Percentiles rank a stretch among this genome's conserved stretches.
phyloP scores from a whole-genome alignment of 106 monocot species.

The Acorus gramineus region DNA sequence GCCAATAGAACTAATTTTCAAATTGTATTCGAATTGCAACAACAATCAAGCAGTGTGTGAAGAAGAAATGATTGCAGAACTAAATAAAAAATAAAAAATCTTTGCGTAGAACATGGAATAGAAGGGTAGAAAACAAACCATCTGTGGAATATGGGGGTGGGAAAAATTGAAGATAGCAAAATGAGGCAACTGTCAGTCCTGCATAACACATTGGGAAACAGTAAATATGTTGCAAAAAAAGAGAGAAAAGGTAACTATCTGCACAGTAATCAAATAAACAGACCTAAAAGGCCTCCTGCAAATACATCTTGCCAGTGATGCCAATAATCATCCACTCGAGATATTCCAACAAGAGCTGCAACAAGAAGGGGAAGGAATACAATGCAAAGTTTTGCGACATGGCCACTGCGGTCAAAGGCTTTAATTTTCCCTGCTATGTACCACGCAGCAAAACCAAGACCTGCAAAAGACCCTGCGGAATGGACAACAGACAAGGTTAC shows the following conservation, averaged over 20 bases:
- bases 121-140: constrained; percentile 1
- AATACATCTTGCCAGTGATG: constrained; percentile 20
- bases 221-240: neutral
- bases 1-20: no score
- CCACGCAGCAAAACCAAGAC: constrained; percentile 12
- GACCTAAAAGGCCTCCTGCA: constrained; percentile 12
- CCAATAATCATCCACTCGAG: constrained; percentile 15
- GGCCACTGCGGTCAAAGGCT: constrained; percentile 14
- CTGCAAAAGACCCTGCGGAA: constrained; percentile 14
- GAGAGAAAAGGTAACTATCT: neutral
- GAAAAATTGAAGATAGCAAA: constrained; percentile 21
- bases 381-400: constrained; percentile 16
- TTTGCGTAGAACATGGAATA: no score
- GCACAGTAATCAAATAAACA: neutral
- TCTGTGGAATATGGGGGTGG: constrained; percentile 8
- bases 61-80: no score
- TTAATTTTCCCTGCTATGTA: constrained; percentile 15
- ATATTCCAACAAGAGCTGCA: constrained; percentile 8
- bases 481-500: no score
- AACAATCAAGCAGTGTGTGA: no score
- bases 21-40: no score
- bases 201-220: neutral
- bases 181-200: constrained; percentile 12
- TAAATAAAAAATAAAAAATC: no score
- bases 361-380: constrained; percentile 13